phyloP scores from a whole-genome alignment of 2,329 filamentous ascomycete genomes.

The Cercospora nicotianae region DNA sequence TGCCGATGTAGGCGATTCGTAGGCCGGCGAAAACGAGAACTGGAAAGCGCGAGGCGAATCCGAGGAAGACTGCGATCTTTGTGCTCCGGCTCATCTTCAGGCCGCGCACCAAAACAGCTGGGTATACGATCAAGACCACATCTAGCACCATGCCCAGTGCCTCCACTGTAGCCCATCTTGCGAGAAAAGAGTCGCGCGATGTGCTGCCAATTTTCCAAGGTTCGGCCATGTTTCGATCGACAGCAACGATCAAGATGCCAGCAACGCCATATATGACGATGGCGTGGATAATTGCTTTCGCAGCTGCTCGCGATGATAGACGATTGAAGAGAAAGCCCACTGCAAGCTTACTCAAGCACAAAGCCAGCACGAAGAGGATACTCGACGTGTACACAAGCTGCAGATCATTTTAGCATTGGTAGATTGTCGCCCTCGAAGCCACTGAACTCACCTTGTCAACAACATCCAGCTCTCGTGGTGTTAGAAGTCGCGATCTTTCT shows the following conservation, averaged over 20 bases:
- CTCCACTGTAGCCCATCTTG: slow-evolving; percentile 10
- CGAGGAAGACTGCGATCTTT: slow-evolving; percentile 22
- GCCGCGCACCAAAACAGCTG: slow-evolving; percentile 19
- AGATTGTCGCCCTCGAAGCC: not conserved
- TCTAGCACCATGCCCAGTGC: slow-evolving; percentile 18
- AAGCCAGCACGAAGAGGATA: slow-evolving; percentile 19
- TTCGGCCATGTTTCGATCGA: not conserved
- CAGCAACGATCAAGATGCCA: not conserved
- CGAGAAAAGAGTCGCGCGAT: slow-evolving; percentile 10
- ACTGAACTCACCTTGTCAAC: slow-evolving; percentile 4
- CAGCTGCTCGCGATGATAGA: slow-evolving; percentile 16
- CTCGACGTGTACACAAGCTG: slow-evolving; percentile 25
- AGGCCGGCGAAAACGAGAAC: slow-evolving; percentile 20
- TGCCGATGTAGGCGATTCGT: slow-evolving; percentile 13
- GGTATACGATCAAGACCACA: slow-evolving; percentile 7
- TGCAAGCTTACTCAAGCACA: slow-evolving; percentile 24
- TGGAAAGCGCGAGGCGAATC: slow-evolving; percentile 20
- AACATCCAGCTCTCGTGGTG: not conserved
- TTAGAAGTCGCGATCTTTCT: not conserved
- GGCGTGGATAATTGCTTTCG: slow-evolving; percentile 1
- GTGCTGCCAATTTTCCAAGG: slow-evolving; percentile 6
- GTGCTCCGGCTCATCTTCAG: slow-evolving; percentile 23
- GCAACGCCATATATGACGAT: slow-evolving; percentile 5
- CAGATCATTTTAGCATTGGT: not conserved
- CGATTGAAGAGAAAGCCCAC: slow-evolving; percentile 21